Conservation (phyloP, 805 yeast species). For the Yarrowia porcina region DNA sequence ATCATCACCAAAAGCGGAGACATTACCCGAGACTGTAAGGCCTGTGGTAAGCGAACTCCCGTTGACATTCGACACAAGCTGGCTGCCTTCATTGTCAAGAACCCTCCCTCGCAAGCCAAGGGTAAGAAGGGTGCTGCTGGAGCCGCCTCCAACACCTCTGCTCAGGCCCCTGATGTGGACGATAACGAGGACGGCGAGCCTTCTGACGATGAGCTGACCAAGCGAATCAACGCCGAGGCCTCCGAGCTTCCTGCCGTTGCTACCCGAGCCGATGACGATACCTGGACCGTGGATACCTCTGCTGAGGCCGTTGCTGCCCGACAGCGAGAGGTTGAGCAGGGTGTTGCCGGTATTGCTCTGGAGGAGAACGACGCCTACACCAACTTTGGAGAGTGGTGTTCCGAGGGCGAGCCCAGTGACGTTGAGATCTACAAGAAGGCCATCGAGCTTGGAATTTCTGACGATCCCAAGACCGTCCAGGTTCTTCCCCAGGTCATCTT, state of each 20-base stretch:
- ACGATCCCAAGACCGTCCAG: conserved; percentile 74
- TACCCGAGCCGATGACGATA: conserved; percentile 68
- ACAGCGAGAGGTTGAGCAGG: conserved; percentile 71
- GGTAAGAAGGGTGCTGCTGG: conserved; percentile 63
- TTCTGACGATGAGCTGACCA: conserved; percentile 71
- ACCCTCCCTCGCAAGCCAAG: conserved; percentile 59
- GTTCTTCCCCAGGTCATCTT: conserved; percentile 90
- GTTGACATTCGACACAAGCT: conserved; percentile 85
- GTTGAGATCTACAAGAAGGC: conserved; percentile 92
- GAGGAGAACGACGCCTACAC: conserved; percentile 52
- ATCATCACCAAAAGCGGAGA: conserved; percentile 69
- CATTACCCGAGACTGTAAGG: conserved; percentile 91
- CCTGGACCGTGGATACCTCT: conserved; percentile 96
- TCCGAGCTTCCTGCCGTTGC: conserved; percentile 55
- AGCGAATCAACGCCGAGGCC: conserved; percentile 81
- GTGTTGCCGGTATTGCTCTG: conserved; percentile 45
- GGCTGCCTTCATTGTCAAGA: conserved; percentile 81
- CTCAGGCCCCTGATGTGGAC: conserved; percentile 39
- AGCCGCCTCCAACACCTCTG: conserved; percentile 66
- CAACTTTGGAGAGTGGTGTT: conserved; percentile 87
- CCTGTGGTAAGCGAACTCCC: conserved; percentile 87
- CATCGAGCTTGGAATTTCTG: conserved; percentile 67
- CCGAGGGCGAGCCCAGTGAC: conserved; percentile 65
- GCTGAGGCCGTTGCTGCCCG: conserved; percentile 93
- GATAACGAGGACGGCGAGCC: conserved; percentile 46